These are phyloP conservation scores for Neonectria magnoliae DNA, from an alignment of 2,329 filamentous ascomycete genomes.

Conservation along the genomic window DNA sequence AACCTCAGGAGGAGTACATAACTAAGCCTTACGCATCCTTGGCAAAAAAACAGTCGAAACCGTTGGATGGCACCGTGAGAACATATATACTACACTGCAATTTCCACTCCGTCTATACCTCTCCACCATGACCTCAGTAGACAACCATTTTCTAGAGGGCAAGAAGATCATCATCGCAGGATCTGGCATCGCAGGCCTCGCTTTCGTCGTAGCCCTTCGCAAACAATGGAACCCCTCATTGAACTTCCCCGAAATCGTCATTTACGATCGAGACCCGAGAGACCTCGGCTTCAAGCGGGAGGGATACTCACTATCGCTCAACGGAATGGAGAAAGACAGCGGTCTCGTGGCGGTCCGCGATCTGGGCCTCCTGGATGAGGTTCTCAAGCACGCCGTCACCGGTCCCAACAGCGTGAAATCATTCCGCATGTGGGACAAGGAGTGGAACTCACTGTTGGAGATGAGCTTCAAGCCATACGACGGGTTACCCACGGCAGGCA, in stretches of 20 bases:
- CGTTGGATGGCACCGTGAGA: background rate
- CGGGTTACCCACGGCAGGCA: slow-evolving; percentile 6
- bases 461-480: slow-evolving; percentile 10
- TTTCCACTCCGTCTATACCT: background rate
- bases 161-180: slow-evolving; percentile 15
- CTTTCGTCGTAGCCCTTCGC: slow-evolving; percentile 7
- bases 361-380: slow-evolving; percentile 6
- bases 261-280: slow-evolving; percentile 11
- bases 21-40: background rate
- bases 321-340: slow-evolving; percentile 12
- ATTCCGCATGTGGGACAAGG: slow-evolving; percentile 16
- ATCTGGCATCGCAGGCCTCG: slow-evolving; percentile 11
- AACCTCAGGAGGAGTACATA: background rate
- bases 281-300: slow-evolving; percentile 1
- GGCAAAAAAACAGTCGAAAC: background rate
- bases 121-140: background rate
- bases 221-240: slow-evolving; percentile 5
- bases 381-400: slow-evolving; percentile 2
- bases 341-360: slow-evolving; percentile 11
- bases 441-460: slow-evolving; percentile 6
- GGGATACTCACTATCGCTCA: slow-evolving; percentile 11
- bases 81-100: background rate
- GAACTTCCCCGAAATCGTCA: slow-evolving; percentile 7
- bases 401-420: slow-evolving; percentile 6
- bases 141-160: slow-evolving; percentile 5